phyloP scores from a whole-genome alignment of 2,329 filamentous ascomycete genomes.

The Ascocoryne sarcoides region DNA sequence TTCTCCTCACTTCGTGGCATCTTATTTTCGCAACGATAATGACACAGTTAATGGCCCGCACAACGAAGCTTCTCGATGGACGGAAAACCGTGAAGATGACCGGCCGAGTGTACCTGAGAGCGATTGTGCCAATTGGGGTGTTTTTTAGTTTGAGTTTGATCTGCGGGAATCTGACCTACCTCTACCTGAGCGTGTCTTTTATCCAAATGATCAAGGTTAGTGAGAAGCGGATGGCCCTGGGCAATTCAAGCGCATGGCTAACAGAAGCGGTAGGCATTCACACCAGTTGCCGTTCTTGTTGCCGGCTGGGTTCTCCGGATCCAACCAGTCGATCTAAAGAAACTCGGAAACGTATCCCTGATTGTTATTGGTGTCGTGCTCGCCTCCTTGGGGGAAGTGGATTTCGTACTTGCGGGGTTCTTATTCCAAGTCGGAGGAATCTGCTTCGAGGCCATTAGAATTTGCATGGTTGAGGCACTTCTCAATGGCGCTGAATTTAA shows the following conservation, averaged over 20 bases:
- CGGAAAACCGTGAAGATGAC: conserved; percentile 98
- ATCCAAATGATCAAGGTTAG: conserved; percentile 98
- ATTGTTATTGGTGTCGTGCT: conserved; percentile 94
- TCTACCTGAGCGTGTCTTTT: conserved; percentile 91
- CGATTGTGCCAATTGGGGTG: conserved; percentile 88
- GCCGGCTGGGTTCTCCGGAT: conserved; percentile 84
- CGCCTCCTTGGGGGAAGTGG: conserved; percentile 90
- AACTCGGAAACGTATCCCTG: conserved; percentile 84
- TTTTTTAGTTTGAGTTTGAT: conserved; percentile 96
- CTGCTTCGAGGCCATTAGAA: conserved; percentile 70
- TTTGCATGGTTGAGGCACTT: conserved; percentile 77
- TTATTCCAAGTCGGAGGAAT: conserved; percentile 72
- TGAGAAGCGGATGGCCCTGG: background rate
- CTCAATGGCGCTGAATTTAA: conserved; percentile 79
- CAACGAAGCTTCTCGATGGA: conserved; percentile 82
- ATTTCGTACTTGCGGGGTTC: conserved; percentile 76
- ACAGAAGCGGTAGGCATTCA: conserved; percentile 60
- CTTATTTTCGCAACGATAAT: conserved; percentile 85
- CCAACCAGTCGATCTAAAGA: conserved; percentile 67
- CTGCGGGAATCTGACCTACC: conserved; percentile 90
- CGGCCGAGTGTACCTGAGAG: conserved; percentile 81
- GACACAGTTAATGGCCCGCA: conserved; percentile 87
- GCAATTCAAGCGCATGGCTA: background rate
- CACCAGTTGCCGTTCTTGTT: conserved; percentile 84
- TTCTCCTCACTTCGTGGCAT: conserved; percentile 94